Percentiles rank a stretch among this genome's conserved stretches.
phyloP scores from a whole-genome alignment of 176 grass and related monocot genomes.

The Zizania latifolia region DNA sequence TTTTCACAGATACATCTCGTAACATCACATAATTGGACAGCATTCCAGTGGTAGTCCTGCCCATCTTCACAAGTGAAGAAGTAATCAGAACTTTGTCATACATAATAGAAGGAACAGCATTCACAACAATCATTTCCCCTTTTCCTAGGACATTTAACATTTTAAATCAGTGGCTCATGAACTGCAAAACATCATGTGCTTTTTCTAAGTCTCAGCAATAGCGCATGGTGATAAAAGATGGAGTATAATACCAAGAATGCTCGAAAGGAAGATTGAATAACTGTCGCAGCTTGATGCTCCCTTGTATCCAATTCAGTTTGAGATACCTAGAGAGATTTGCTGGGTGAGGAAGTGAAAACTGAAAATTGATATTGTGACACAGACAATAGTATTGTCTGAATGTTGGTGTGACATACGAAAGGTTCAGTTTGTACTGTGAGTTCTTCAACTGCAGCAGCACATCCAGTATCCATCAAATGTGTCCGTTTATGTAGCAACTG shows the following conservation, averaged over 20 bases:
- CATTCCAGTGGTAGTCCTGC: neutral
- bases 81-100: neutral
- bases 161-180: neutral
- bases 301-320: slow-evolving; percentile 33
- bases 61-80: slow-evolving; percentile 9
- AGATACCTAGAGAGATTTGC: slow-evolving; percentile 26
- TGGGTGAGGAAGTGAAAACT: slow-evolving; percentile 27
- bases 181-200: neutral
- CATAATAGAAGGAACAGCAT: neutral
- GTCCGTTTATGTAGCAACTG: slow-evolving; percentile 34
- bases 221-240: neutral
- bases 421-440: slow-evolving; percentile 1
- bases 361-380: too few species aligned
- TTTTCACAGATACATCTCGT: neutral
- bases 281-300: slow-evolving; percentile 48
- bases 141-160: neutral
- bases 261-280: slow-evolving; percentile 68
- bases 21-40: neutral
- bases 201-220: slow-evolving; percentile 10
- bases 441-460: slow-evolving; percentile 18
- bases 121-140: neutral
- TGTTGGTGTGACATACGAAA: neutral
- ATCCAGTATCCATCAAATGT: slow-evolving; percentile 25
- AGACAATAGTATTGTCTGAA: slow-evolving; percentile 6
- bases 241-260: slow-evolving; percentile 57